Percentiles rank a stretch among this genome's conserved stretches.
phyloP scores from a whole-genome alignment of 345 rosid species.

The Populus ilicifolia region DNA sequence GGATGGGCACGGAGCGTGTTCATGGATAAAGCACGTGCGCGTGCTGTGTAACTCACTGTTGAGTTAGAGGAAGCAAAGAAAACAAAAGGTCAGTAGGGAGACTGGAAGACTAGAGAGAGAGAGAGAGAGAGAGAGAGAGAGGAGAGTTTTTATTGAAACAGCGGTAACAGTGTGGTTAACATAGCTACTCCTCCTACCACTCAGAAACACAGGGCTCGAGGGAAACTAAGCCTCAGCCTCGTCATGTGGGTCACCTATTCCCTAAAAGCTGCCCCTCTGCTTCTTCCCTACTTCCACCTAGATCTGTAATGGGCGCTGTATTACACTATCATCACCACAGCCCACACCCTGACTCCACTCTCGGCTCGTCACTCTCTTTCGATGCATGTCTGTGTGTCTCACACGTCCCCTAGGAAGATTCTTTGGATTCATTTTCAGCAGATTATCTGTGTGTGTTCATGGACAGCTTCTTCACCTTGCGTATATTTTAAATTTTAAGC shows the following conservation, averaged over 20 bases:
- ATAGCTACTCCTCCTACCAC: background rate
- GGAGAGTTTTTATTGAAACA: constrained; percentile 15
- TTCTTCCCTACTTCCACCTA: background rate
- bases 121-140: constrained; percentile 12
- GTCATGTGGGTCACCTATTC: background rate
- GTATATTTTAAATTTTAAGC: too few relatives aligned
- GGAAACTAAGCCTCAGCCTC: background rate
- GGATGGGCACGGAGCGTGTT: background rate
- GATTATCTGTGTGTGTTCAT: too few relatives aligned
- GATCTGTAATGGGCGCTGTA: constrained; percentile 4
- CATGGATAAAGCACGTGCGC: background rate
- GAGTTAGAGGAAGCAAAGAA: background rate
- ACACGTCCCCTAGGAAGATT: too few relatives aligned
- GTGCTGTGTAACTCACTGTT: background rate
- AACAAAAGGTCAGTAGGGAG: background rate
- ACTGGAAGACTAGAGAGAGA: background rate
- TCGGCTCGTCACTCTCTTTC: background rate
- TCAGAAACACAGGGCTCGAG: constrained; percentile 30
- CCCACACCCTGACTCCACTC: background rate
- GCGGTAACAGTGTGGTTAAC: background rate
- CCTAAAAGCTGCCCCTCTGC: background rate
- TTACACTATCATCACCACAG: background rate
- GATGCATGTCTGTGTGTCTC: too few relatives aligned
- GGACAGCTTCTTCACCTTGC: too few relatives aligned
- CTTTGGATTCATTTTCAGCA: too few relatives aligned